phyloP scores from a whole-genome alignment of 441 rosid genomes.

The Eruca vesicaria region DNA sequence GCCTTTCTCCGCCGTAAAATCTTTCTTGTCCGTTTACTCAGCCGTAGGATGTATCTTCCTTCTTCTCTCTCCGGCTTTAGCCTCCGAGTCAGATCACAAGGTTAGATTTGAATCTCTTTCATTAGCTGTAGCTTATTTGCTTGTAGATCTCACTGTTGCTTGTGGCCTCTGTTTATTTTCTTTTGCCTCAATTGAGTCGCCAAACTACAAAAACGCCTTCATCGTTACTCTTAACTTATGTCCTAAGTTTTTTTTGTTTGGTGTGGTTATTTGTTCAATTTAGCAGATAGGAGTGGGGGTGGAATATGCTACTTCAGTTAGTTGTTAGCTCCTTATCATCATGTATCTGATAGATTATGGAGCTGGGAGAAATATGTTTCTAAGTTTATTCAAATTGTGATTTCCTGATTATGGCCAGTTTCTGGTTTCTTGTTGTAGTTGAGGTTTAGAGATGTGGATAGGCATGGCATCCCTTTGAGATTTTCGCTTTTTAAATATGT shows the following conservation, averaged over 20 bases:
- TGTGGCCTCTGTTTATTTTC: constrained; percentile 14
- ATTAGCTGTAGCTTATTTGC: too few relatives aligned
- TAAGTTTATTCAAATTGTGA: neutral
- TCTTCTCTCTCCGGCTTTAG: constrained; percentile 24
- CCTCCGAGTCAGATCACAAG: constrained; percentile 37
- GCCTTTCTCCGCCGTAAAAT: constrained; percentile 24
- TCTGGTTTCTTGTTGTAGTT: neutral
- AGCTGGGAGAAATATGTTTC: neutral
- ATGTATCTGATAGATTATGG: neutral
- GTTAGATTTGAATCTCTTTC: constrained; percentile 24
- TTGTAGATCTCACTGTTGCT: constrained; percentile 29
- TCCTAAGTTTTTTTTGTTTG: neutral
- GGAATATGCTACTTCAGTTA: neutral
- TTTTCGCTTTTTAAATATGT: neutral
- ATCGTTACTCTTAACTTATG: neutral
- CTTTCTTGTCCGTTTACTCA: constrained; percentile 11
- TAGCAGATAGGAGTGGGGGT: neutral
- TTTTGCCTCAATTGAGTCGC: constrained; percentile 1
- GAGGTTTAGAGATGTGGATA: neutral
- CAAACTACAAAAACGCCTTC: neutral
- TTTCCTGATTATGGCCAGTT: neutral
- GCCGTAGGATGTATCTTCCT: constrained; percentile 18
- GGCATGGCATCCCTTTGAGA: neutral
- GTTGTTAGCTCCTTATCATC: neutral
- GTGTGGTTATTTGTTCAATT: too few relatives aligned